These are phyloP conservation scores for Crithidia expoeki DNA, from an alignment of 208 protist genomes.

Conservation along the genomic window DNA sequence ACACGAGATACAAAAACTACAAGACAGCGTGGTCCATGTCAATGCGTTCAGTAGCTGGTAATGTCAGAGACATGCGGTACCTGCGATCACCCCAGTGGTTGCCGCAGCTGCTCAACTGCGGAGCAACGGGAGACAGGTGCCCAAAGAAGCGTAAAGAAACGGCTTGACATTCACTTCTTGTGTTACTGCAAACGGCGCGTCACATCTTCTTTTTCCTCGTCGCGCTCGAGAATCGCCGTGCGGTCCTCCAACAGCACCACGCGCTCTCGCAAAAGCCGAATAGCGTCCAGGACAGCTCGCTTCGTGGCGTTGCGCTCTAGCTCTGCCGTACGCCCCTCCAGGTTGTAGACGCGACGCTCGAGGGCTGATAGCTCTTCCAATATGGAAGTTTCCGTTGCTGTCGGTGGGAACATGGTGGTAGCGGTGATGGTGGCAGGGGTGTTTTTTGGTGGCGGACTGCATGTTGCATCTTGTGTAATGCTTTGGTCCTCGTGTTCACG, in stretches of 20 bases:
- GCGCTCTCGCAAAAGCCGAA: conserved; percentile 3
- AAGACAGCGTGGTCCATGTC: no score
- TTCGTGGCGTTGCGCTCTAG: conserved; percentile 17
- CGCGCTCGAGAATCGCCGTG: conserved; percentile 7
- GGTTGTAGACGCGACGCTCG: not conserved
- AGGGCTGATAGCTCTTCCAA: not conserved
- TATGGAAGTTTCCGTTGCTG: not conserved
- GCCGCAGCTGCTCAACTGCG: no score
- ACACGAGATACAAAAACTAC: no score
- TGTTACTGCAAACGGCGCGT: not conserved
- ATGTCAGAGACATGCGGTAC: no score
- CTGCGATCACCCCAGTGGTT: no score
- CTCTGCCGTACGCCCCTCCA: conserved; percentile 18
- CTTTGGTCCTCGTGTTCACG: no score
- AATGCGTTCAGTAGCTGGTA: no score
- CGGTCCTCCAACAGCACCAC: conserved; percentile 18
- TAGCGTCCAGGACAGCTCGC: conserved; percentile 19
- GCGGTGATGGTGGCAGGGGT: not conserved
- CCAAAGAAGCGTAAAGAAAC: not conserved
- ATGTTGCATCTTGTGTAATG: no score
- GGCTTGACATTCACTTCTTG: not conserved
- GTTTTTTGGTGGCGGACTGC: no score
- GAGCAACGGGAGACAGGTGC: not conserved
- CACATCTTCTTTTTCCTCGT: not conserved
- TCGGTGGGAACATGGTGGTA: not conserved